These are phyloP conservation scores for Cladosporium sp. DNA, from an alignment of 2,329 filamentous ascomycete genomes.

Conservation along the genomic window DNA sequence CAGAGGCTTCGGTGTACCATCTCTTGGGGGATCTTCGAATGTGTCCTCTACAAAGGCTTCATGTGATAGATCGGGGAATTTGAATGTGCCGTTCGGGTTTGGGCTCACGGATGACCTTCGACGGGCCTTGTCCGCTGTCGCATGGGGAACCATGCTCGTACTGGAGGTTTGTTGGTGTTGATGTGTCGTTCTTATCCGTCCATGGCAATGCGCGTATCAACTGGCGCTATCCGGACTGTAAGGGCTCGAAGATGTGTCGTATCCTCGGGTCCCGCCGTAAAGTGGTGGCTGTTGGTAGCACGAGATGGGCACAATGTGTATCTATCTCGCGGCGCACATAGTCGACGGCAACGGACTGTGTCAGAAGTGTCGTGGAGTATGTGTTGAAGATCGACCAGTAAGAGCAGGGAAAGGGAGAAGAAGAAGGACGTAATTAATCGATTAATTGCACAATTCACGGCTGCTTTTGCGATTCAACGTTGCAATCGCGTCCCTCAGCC, in stretches of 20 bases:
- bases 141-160: conserved; percentile 24
- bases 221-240: neutral
- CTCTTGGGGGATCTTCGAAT: conserved; percentile 4
- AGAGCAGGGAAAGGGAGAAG: too few relatives aligned
- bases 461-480: neutral
- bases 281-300: conserved; percentile 3
- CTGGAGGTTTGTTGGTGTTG: neutral
- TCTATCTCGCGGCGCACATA: conserved; percentile 9
- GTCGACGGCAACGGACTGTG: neutral
- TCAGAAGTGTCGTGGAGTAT: neutral
- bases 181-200: neutral
- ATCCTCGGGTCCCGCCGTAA: neutral
- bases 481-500: neutral
- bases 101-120: conserved; percentile 24
- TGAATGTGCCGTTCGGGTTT: conserved; percentile 19
- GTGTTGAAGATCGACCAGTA: too few relatives aligned
- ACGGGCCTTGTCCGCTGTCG: conserved; percentile 23
- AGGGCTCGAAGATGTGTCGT: conserved; percentile 2
- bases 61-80: conserved; percentile 16
- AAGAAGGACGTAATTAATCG: too few relatives aligned
- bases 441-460: too few relatives aligned
- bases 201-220: neutral
- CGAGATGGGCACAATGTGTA: conserved; percentile 6
- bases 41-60: conserved; percentile 1
- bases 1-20: conserved; percentile 24